These are phyloP conservation scores for Pseudevernia furfuracea DNA, from an alignment of 495 filamentous ascomycete genomes.

Conservation along the genomic window DNA sequence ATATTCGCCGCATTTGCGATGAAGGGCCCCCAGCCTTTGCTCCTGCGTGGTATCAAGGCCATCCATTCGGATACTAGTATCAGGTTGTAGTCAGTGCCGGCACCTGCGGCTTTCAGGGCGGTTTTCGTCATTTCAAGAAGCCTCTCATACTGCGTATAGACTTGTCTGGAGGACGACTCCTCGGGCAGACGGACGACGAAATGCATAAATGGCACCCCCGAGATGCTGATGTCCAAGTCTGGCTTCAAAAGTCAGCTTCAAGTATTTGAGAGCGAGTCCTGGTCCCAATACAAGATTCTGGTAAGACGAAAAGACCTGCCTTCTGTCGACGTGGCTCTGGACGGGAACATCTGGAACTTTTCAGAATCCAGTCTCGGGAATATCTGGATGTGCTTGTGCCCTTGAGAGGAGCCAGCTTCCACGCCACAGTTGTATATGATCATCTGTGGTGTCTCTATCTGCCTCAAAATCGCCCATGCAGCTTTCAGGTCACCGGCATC, in stretches of 20 bases:
- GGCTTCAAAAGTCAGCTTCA: background rate
- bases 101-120: constrained; percentile 15
- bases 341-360: constrained; percentile 16
- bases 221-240: constrained; percentile 13
- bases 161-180: background rate
- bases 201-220: constrained; percentile 22
- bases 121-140: constrained; percentile 16
- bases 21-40: constrained; percentile 11
- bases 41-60: constrained; percentile 20
- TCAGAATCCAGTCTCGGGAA: constrained; percentile 21
- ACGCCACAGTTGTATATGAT: constrained; percentile 29
- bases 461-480: constrained; percentile 28
- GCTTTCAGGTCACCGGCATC: constrained; percentile 23
- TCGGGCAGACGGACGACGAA: constrained; percentile 17
- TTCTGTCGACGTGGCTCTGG: constrained; percentile 2
- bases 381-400: constrained; percentile 29
- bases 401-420: constrained; percentile 27
- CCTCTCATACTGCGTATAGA: constrained; percentile 15
- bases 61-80: constrained; percentile 23
- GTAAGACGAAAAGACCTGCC: background rate
- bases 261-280: background rate
- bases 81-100: constrained; percentile 22
- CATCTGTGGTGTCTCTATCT: constrained; percentile 17
- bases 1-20: constrained; percentile 21
- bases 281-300: background rate